A percentile compares a stretch with the other conserved stretches of the same genome.
phyloP scores from a whole-genome alignment of 306 rosid species.

The Castanea sativa region DNA sequence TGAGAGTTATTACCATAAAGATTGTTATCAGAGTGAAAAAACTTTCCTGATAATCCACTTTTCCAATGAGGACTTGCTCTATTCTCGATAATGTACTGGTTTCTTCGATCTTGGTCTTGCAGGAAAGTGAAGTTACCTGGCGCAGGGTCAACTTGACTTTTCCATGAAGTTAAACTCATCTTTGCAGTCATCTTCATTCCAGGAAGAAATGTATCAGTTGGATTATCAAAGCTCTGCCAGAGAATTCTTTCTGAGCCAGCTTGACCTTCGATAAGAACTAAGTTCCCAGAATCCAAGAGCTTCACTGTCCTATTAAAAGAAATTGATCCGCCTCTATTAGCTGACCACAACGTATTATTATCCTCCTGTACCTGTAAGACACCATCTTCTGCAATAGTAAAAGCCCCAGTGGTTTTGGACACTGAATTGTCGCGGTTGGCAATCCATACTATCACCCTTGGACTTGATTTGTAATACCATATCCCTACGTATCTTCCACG shows the following conservation, averaged over 20 bases:
- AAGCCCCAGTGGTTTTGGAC: neutral
- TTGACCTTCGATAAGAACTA: constrained; percentile 12
- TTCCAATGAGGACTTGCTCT: neutral
- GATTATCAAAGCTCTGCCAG: constrained; percentile 50
- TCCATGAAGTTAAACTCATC: constrained; percentile 33
- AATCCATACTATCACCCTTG: constrained; percentile 35
- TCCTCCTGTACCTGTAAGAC: constrained; percentile 16
- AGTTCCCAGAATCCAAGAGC: constrained; percentile 47
- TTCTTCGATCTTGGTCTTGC: neutral
- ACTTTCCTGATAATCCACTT: neutral
- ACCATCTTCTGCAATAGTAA: constrained; percentile 29
- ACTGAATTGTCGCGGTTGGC: constrained; percentile 17
- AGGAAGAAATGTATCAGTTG: constrained; percentile 52
- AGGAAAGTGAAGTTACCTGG: constrained; percentile 14
- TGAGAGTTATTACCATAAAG: too few species aligned
- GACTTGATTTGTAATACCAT: constrained; percentile 7
- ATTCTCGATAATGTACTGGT: neutral
- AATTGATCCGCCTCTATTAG: neutral
- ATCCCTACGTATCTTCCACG: constrained; percentile 35
- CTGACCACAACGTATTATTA: constrained; percentile 9
- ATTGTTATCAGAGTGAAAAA: too few species aligned
- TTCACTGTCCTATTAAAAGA: neutral
- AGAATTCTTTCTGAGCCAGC: neutral
- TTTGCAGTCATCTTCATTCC: constrained; percentile 35
- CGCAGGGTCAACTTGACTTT: neutral